Evolutionary conservation across 1,139 yeast species (phyloP).

Genomic region (Geotrichum carabidarum): DNA sequence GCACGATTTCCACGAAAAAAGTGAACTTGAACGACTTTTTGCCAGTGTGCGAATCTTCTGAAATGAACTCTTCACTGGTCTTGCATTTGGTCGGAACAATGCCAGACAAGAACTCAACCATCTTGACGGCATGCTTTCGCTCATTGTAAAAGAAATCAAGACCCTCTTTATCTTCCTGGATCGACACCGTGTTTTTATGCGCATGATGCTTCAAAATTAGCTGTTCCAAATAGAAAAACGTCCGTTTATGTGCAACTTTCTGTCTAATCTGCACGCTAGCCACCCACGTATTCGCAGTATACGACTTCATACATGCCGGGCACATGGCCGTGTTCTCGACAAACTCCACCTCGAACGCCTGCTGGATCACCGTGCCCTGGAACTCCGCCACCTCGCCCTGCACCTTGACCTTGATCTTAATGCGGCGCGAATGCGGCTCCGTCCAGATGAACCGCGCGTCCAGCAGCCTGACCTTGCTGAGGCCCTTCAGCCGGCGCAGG

Average conservation of each 20-base stretch:
- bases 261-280: conserved; percentile 98
- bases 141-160: conserved; percentile 87
- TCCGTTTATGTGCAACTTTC: conserved; percentile 94
- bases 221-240: conserved; percentile 92
- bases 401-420: conserved; percentile 82
- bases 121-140: conserved; percentile 84
- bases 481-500: conserved; percentile 80
- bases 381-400: conserved; percentile 82
- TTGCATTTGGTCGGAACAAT: conserved; percentile 81
- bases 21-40: conserved; percentile 83
- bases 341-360: conserved; percentile 92
- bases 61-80: conserved; percentile 84
- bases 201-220: conserved; percentile 88
- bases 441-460: conserved; percentile 98
- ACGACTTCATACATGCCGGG: conserved; percentile 95
- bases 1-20: conserved; percentile 88
- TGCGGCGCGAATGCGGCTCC: conserved; percentile 96
- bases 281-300: conserved; percentile 95
- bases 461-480: conserved; percentile 75
- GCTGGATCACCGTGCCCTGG: conserved; percentile 87
- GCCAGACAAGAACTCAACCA: conserved; percentile 81
- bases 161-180: conserved; percentile 90
- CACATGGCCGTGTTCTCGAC: conserved; percentile 94
- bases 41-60: conserved; percentile 88
- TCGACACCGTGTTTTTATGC: conserved; percentile 86